Conservation (phyloP, 176 grass and related monocot species). For the Lolium multiflorum region DNA sequence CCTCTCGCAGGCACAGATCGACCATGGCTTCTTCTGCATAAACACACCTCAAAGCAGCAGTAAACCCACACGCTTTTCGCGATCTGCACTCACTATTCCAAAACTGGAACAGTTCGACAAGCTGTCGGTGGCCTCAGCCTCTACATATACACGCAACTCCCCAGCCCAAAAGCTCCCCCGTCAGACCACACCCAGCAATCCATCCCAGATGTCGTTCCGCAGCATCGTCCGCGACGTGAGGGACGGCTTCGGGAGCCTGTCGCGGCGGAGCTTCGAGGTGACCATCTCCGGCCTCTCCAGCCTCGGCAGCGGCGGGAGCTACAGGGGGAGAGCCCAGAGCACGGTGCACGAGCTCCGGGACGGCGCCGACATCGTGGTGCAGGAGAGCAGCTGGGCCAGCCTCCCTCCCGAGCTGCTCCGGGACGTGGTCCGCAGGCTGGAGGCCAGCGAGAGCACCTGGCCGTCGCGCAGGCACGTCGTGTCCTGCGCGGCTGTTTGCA, state of each 20-base stretch:
- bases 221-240: constrained; percentile 89
- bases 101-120: constrained; percentile 21
- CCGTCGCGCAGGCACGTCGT: constrained; percentile 82
- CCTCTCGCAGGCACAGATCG: constrained; percentile 40
- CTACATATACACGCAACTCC: neutral
- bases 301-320: constrained; percentile 41
- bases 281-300: constrained; percentile 71
- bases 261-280: constrained; percentile 90
- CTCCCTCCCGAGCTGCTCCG: constrained; percentile 91
- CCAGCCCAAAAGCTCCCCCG: constrained; percentile 25
- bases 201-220: constrained; percentile 77
- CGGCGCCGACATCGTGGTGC: constrained; percentile 46
- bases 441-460: constrained; percentile 87
- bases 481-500: constrained; percentile 87
- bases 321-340: constrained; percentile 65
- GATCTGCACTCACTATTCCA: constrained; percentile 37
- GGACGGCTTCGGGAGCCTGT: constrained; percentile 85
- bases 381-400: constrained; percentile 80
- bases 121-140: constrained; percentile 14
- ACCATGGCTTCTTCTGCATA: constrained; percentile 21
- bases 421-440: constrained; percentile 84
- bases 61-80: neutral
- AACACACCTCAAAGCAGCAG: constrained; percentile 14
- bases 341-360: constrained; percentile 75
- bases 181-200: neutral